These are phyloP conservation scores for Kandelia obovata DNA, from an alignment of 345 rosid genomes.

Conservation along the genomic window DNA sequence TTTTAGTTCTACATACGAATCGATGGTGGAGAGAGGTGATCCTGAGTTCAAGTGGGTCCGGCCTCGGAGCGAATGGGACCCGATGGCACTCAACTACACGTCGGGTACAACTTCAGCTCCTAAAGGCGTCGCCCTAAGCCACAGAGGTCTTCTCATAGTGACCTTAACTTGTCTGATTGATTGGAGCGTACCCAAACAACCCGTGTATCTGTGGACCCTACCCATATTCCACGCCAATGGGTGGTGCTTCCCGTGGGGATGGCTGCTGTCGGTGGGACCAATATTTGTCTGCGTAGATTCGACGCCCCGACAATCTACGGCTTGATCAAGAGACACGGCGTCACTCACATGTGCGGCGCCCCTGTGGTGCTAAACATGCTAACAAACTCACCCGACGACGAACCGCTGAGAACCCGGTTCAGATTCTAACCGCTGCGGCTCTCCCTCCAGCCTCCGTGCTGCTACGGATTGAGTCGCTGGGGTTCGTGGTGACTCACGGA, in stretches of 20 bases:
- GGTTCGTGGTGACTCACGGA: slow-evolving; percentile 29
- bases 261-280: slow-evolving; percentile 25
- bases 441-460: slow-evolving; percentile 23
- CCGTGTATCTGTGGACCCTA: slow-evolving; percentile 22
- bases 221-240: slow-evolving; percentile 32
- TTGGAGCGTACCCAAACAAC: slow-evolving; percentile 19
- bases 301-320: slow-evolving; percentile 10
- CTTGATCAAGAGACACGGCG: slow-evolving; percentile 17
- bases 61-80: slow-evolving; percentile 24
- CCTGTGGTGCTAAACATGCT: slow-evolving; percentile 29
- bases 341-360: slow-evolving; percentile 33
- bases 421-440: slow-evolving; percentile 21
- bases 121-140: slow-evolving; percentile 23
- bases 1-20: slow-evolving; percentile 19
- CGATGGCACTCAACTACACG: slow-evolving; percentile 23
- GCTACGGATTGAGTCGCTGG: slow-evolving; percentile 14
- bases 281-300: slow-evolving; percentile 20
- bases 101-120: slow-evolving; percentile 31
- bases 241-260: slow-evolving; percentile 26
- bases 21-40: slow-evolving; percentile 18
- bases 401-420: slow-evolving; percentile 11
- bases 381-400: slow-evolving; percentile 5
- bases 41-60: slow-evolving; percentile 23
- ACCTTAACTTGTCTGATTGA: slow-evolving; percentile 11
- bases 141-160: slow-evolving; percentile 14